Evolutionary conservation across 148 eudicot species (phyloP).

Genomic region (Silene uniflora): DNA sequence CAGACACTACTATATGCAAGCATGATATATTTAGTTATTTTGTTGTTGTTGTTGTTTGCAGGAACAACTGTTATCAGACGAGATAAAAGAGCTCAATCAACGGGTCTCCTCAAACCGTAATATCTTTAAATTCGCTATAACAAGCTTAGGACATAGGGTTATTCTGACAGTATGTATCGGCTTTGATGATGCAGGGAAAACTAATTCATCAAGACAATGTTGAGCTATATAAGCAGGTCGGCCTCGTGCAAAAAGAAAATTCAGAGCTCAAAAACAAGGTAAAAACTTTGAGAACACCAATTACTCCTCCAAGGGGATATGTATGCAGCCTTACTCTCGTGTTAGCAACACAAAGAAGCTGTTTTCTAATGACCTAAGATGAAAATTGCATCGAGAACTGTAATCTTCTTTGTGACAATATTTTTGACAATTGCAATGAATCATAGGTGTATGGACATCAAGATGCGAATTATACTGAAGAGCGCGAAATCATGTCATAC

Average conservation of each 20-base stretch:
- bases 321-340: no score
- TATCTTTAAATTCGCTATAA: not conserved
- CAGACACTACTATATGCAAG: not conserved
- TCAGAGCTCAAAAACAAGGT: constrained; percentile 62
- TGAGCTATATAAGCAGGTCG: constrained; percentile 55
- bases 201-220: constrained; percentile 59
- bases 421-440: not conserved
- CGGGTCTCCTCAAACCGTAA: constrained; percentile 39
- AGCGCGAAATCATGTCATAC: constrained; percentile 29
- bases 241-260: constrained; percentile 44
- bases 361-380: no score
- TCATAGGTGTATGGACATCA: constrained; percentile 41
- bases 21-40: constrained; percentile 9
- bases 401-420: no score
- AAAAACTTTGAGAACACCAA: not conserved
- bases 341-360: no score
- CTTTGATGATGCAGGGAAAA: constrained; percentile 44
- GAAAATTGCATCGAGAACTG: no score
- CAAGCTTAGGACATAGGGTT: not conserved
- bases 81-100: constrained; percentile 54
- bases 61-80: constrained; percentile 58
- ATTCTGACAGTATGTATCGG: constrained; percentile 10
- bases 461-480: constrained; percentile 20
- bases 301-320: not conserved
- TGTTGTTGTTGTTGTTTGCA: constrained; percentile 38